Base-by-base conservation (phyloP, 495 filamentous ascomycete species). In the Bombardia bombarda region DNA sequence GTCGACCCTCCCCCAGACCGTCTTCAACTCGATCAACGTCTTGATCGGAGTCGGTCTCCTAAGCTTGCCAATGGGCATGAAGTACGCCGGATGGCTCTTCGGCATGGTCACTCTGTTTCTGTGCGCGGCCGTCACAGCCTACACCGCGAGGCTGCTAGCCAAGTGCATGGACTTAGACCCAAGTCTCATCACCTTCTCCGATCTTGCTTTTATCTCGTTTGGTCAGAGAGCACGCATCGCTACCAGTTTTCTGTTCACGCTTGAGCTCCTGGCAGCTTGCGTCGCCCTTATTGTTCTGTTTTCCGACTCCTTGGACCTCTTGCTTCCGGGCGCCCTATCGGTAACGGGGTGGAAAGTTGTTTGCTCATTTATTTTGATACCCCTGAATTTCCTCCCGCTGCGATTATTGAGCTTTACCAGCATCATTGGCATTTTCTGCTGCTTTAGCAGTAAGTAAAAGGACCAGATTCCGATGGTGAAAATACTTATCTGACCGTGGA, bases 21-120 rank as follows among this genome's bases (percentile, higher is more conserved):
- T 96, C 46, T 95, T 98, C 67, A 98, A 98, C 59, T 92, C 87
- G 13, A 88, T 93, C 40, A 98, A 98, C 56, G 87, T 95, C 26
- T 65, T 98, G 31, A 90, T 98, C 47, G 92, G 92, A 14, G 80
- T 98, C 34, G 92, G 92, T 0, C 62, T 98, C 16, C 65, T 98
- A 36, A 90, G 84, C 66, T 69, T 98, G 43, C 93, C 92, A 9
- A 74, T 98, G 56, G 92, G 84, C 3, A 67, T 98, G 52, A 88
- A 84, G 47, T 89, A 96, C 53, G 80, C 86, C 21, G 92, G 92
- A 18, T 97, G 92, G 92, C 51, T 96, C 19, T 73, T 89, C 50
- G 92, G 92, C 43, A 70, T 94, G 56, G 43, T 68, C 7, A 84
- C 90, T 43, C 70, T 96, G n/a, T 49, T 75, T 7, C 79, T 85